phyloP scores from a whole-genome alignment of 768 basidiomycete genomes.

The Pulveroboletus frians region DNA sequence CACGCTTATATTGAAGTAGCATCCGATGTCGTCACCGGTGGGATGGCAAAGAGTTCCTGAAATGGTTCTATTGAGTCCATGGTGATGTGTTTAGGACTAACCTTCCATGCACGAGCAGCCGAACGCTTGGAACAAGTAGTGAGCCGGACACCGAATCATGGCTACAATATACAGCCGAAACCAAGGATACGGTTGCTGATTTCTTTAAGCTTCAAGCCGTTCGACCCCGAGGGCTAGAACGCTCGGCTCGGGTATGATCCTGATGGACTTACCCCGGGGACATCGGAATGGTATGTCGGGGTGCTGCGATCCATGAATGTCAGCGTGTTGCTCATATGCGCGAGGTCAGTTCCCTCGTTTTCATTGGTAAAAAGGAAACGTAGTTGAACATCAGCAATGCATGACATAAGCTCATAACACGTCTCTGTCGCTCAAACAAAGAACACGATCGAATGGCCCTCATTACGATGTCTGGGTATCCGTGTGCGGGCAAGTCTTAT shows the following conservation, averaged over 20 bases:
- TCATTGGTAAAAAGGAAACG: constrained; percentile 24
- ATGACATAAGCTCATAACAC: too few species aligned
- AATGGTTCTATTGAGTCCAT: neutral
- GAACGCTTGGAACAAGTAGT: constrained; percentile 30
- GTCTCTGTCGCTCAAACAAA: neutral
- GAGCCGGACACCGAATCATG: constrained; percentile 34
- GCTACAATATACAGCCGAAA: constrained; percentile 15
- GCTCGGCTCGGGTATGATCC: constrained; percentile 32
- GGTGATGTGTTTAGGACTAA: constrained; percentile 9
- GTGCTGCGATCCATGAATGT: too few species aligned
- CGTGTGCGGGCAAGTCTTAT: constrained; percentile 80
- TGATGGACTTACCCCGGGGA: constrained; percentile 1
- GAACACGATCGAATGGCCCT: constrained; percentile 71
- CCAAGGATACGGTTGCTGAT: too few species aligned
- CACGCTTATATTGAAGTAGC: constrained; percentile 18
- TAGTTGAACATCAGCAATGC: constrained; percentile 11
- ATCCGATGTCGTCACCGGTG: constrained; percentile 13
- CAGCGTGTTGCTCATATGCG: neutral
- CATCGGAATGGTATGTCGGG: too few species aligned
- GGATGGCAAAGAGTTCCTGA: constrained; percentile 30
- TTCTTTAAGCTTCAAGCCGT: neutral
- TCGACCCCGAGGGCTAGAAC: constrained; percentile 31
- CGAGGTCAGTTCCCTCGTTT: constrained; percentile 30
- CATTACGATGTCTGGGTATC: constrained; percentile 84
- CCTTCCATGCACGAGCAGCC: constrained; percentile 32